Evolutionary conservation across 2,329 filamentous ascomycete genomes (phyloP).

Genomic region (Bipolaris bicolor): DNA sequence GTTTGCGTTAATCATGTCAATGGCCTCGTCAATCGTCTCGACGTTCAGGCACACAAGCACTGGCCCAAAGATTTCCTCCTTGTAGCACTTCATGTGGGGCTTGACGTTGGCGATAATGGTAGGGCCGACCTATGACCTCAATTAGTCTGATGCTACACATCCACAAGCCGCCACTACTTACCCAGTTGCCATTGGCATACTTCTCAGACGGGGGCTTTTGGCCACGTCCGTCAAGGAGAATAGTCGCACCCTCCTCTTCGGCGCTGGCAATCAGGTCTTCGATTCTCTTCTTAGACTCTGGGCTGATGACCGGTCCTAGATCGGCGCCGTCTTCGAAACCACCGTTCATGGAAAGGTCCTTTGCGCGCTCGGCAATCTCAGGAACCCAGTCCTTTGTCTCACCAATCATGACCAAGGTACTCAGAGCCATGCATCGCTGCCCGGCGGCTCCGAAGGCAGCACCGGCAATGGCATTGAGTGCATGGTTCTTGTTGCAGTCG

Average conservation of each 20-base stretch:
- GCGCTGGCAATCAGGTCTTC: conserved; percentile 76
- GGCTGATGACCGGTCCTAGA: conserved; percentile 80
- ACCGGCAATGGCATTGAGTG: conserved; percentile 81
- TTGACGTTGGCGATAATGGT: conserved; percentile 85
- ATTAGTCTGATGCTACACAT: conserved; percentile 20
- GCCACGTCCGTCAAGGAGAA: conserved; percentile 80
- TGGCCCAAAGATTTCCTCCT: conserved; percentile 83
- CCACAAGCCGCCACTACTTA: conserved; percentile 45
- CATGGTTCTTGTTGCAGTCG: conserved; percentile 89
- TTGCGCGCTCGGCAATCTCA: conserved; percentile 78
- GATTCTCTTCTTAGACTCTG: conserved; percentile 78
- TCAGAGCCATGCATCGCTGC: conserved; percentile 86
- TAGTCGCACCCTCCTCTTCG: conserved; percentile 79
- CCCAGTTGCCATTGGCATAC: conserved; percentile 83
- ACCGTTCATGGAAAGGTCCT: conserved; percentile 74
- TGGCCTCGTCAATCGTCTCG: conserved; percentile 77
- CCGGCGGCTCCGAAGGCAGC: conserved; percentile 85
- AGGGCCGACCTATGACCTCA: conserved; percentile 66
- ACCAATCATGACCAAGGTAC: conserved; percentile 81
- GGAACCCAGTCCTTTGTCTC: conserved; percentile 83
- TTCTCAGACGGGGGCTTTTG: conserved; percentile 72
- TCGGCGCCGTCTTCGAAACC: conserved; percentile 83
- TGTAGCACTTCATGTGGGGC: conserved; percentile 81
- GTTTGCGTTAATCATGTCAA: conserved; percentile 82
- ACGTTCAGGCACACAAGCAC: conserved; percentile 83